These are phyloP conservation scores for Yamadazyma buinensis DNA, from an alignment of 1,139 yeast genomes.

Conservation along the genomic window DNA sequence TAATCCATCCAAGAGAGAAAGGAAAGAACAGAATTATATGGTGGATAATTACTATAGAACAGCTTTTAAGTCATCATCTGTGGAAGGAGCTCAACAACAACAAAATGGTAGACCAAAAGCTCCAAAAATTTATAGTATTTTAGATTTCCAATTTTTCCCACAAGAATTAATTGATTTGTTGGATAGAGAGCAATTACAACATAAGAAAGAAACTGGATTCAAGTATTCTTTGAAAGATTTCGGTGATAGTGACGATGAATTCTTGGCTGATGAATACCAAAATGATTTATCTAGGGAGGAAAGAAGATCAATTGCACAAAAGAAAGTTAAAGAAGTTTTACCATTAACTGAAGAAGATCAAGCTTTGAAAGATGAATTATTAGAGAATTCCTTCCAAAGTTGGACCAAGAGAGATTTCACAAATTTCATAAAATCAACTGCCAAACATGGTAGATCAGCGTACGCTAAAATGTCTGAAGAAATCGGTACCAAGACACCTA, in stretches of 20 bases:
- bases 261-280: constrained; percentile 47
- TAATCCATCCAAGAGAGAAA: constrained; percentile 83
- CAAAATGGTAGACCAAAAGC: constrained; percentile 45
- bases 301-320: constrained; percentile 52
- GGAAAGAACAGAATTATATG: constrained; percentile 85
- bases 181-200: constrained; percentile 74
- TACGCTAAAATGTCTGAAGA: constrained; percentile 59
- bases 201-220: constrained; percentile 69
- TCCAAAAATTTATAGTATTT: constrained; percentile 69
- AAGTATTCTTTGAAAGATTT: constrained; percentile 57
- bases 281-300: constrained; percentile 38
- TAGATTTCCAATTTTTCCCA: constrained; percentile 89
- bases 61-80: constrained; percentile 44
- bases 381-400: constrained; percentile 63
- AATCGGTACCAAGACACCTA: constrained; percentile 62
- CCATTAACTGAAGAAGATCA: constrained; percentile 79
- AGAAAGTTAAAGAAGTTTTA: constrained; percentile 61
- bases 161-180: constrained; percentile 59
- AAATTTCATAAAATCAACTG: constrained; percentile 76
- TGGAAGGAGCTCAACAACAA: constrained; percentile 13
- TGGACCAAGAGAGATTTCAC: constrained; percentile 93
- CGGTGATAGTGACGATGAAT: constrained; percentile 55
- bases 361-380: constrained; percentile 54
- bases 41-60: constrained; percentile 87
- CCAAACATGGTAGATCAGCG: constrained; percentile 71